Evolutionary conservation across 768 basidiomycete species (phyloP), one percentile per base, ranked within the genome.

Genomic region (Fomitopsis serialis): DNA sequence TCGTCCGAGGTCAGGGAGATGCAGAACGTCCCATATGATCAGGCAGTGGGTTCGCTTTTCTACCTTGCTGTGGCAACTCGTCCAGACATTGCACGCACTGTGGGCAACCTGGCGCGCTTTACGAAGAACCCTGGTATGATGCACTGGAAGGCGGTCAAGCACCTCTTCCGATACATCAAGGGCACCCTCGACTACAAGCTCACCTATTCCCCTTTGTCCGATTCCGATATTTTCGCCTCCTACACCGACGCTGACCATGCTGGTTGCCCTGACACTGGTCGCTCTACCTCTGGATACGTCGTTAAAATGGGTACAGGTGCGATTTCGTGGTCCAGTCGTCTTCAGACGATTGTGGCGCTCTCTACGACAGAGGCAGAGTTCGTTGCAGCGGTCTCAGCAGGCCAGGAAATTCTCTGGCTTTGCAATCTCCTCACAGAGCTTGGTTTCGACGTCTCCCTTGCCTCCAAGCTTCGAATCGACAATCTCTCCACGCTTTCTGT

Each of bases 361-460:
- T 75, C 73, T 7, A 73, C 68, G 0, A 70, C 68, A 1, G 74
- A 77, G 58, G 70, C 72, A 24, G 71, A 76, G 56, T 75, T 69
- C 57, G 67, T 74, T 36, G 65, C 73, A 10, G 66, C 68, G 2
- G 59, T 60, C 1, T 54, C 63, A 40, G 67, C 71, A 5, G 56
- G 62, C 19, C 60, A 65, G 52, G 69, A 74, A 40, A 61, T 69
- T n/a, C n/a, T n/a, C n/a, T n/a, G n/a, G n/a, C n/a, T n/a, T n/a
- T n/a, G n/a, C n/a, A n/a, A n/a, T n/a, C n/a, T n/a, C n/a, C n/a
- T n/a, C n/a, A n/a, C n/a, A n/a, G n/a, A n/a, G n/a, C n/a, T n/a
- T n/a, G n/a, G n/a, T n/a, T n/a, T n/a, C n/a, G n/a, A n/a, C n/a
- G n/a, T n/a, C n/a, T n/a, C n/a, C n/a, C n/a, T n/a, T n/a, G n/a